Conservation (phyloP, 176 grass and related monocot genomes). For the Oryza glumipatula region DNA sequence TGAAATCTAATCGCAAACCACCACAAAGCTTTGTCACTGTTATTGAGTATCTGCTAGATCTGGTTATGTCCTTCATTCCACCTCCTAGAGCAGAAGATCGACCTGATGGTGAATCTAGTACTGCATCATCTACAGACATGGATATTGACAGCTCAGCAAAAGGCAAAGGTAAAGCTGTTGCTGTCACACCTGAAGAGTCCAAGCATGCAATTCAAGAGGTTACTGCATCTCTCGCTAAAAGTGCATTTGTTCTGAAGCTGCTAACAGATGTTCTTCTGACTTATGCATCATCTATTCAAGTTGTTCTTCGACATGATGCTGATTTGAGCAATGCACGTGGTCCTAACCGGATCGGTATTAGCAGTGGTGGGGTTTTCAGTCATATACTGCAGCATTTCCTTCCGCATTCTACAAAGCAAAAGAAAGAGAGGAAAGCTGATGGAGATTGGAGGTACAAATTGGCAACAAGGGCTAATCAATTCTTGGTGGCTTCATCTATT, state of each 20-base stretch:
- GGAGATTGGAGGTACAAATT: constrained; percentile 97
- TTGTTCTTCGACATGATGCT: constrained; percentile 83
- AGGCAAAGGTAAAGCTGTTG: constrained; percentile 87
- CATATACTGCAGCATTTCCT: constrained; percentile 90
- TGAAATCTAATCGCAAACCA: constrained; percentile 83
- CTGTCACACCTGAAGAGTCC: constrained; percentile 58
- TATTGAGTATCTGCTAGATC: constrained; percentile 85
- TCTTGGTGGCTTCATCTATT: constrained; percentile 95
- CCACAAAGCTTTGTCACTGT: constrained; percentile 89
- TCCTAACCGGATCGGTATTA: constrained; percentile 40
- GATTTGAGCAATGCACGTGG: constrained; percentile 63
- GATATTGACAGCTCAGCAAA: constrained; percentile 93
- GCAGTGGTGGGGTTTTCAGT: constrained; percentile 68
- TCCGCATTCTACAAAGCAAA: constrained; percentile 67
- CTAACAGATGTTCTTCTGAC: constrained; percentile 93
- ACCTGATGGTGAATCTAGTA: constrained; percentile 47
- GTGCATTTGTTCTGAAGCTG: constrained; percentile 78
- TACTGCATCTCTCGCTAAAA: constrained; percentile 86
- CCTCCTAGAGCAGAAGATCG: constrained; percentile 59
- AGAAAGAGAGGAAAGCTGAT: constrained; percentile 93
- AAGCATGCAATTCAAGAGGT: constrained; percentile 74
- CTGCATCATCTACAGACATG: constrained; percentile 70
- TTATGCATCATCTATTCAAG: constrained; percentile 88
- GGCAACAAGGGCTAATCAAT: constrained; percentile 79
- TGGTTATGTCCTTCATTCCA: constrained; percentile 70